A percentile compares a stretch with the other conserved stretches of the same genome.
Evolutionary conservation across 2,329 filamentous ascomycete species (phyloP).

Genomic region (Colletotrichum lini): DNA sequence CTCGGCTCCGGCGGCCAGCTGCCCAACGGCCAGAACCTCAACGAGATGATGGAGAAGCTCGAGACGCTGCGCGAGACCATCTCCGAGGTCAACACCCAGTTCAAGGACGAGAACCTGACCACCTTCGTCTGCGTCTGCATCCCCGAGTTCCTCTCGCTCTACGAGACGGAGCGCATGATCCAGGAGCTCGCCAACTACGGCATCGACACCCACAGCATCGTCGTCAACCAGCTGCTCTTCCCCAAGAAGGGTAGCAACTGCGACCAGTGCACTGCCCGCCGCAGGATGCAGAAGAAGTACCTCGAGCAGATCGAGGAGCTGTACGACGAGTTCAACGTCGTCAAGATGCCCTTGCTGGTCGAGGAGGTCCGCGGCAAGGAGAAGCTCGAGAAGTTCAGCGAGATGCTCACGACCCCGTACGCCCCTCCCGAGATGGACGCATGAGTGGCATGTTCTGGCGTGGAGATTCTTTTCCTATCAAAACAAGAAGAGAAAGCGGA

Average conservation of each 20-base stretch:
- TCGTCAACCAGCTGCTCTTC: constrained; percentile 98
- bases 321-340: constrained; percentile 99
- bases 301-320: constrained; percentile 98
- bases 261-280: constrained; percentile 93
- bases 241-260: constrained; percentile 87
- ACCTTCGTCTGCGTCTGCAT: constrained; percentile 99
- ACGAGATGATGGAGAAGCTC: constrained; percentile 94
- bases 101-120: constrained; percentile 95
- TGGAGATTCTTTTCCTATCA: too few relatives aligned
- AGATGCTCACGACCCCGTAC: constrained; percentile 85
- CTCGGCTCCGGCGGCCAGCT: constrained; percentile 82
- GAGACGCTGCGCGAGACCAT: constrained; percentile 95
- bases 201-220: constrained; percentile 97
- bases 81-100: constrained; percentile 95
- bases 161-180: constrained; percentile 99
- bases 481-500: too few relatives aligned
- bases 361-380: constrained; percentile 98
- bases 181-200: constrained; percentile 94
- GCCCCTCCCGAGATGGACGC: constrained; percentile 69
- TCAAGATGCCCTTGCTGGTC: constrained; percentile 96
- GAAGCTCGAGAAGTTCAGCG: constrained; percentile 89
- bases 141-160: constrained; percentile 94
- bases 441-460: neutral
- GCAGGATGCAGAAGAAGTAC: constrained; percentile 99
- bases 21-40: constrained; percentile 92